Base-by-base conservation (phyloP, 129 eudicot genomes). In the carrot (Daucus carota) region DNA sequence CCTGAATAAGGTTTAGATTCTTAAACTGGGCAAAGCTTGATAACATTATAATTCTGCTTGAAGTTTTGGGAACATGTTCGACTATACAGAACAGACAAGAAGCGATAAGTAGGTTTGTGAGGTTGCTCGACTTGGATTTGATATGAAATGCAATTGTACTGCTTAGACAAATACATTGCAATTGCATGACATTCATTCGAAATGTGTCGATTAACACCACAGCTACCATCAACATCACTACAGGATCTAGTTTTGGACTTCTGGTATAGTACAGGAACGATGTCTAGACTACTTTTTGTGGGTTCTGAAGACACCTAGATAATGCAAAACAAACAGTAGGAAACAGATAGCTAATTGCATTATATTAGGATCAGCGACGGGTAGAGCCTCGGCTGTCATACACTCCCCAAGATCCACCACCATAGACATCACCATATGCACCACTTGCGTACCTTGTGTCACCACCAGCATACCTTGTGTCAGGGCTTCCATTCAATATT, bases 321-420 rank as follows among this genome's bases (percentile, higher is more conserved):
- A 41, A 46, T 1, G 40, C 18, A 43, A 42, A 28, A 26, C 31
- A n/a, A 43, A 44, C 38, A 71, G 15, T 22, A 71, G 4, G n/a
- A 43, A 71, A 71, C 38, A 28, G 2, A 59, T 22, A 41, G 32
- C 28, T 7, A 70, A 38, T 41, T 9, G 33, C 11, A 41, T 18
- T 11, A 11, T 41, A 11, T n/a, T 31, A 72, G 41, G 41, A 77
- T 87, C 80, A 93, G 66, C 83, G 92, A 32, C 90, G 87, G 42
- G 96, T 78, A 34, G 87, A 92, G 41, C 92, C 97, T 70, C 84
- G 88, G 70, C 82, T 87, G 36, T 85, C 96, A 80, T 90, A 93
- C 18, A 88, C 41, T 26, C 86, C 92, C 96, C 91, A 88, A 38
- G 87, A 77, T 45, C 89, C 84, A 34, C 78, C 80, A 44, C 85